phyloP scores from a whole-genome alignment of 2,329 filamentous ascomycete genomes.

The Beauveria caledonica region DNA sequence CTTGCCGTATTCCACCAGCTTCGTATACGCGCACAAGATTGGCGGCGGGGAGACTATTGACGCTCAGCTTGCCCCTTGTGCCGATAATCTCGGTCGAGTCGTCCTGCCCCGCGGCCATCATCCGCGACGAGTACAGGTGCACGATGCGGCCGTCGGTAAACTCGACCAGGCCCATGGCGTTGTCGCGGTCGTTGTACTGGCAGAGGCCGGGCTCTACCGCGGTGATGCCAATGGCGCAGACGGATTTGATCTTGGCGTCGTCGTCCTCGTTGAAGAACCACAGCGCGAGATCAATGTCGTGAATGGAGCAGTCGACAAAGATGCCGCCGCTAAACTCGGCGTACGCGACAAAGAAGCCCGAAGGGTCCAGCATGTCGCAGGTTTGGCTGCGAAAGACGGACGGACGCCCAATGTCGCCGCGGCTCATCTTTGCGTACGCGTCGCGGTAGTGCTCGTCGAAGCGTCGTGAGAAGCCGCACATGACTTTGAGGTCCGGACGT shows the following conservation, averaged over 20 bases:
- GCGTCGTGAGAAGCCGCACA: slow-evolving; percentile 34
- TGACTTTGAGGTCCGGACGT: slow-evolving; percentile 55
- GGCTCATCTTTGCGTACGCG: slow-evolving; percentile 42
- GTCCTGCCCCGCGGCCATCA: neutral
- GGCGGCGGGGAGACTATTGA: neutral
- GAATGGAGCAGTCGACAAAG: slow-evolving; percentile 63
- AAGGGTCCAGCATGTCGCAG: slow-evolving; percentile 58
- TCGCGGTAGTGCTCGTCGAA: slow-evolving; percentile 61
- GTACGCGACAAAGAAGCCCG: slow-evolving; percentile 60
- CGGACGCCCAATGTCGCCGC: slow-evolving; percentile 50
- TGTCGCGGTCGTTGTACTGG: neutral
- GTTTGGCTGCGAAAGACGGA: slow-evolving; percentile 58
- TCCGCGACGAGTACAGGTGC: neutral
- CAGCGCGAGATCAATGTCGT: slow-evolving; percentile 47
- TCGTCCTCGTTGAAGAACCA: slow-evolving; percentile 27
- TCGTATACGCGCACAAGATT: neutral
- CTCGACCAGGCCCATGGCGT: neutral
- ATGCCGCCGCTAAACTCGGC: slow-evolving; percentile 58
- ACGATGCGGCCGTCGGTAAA: neutral
- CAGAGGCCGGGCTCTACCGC: neutral
- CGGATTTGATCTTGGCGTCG: slow-evolving; percentile 36
- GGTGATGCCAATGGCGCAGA: neutral
- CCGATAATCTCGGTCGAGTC: neutral
- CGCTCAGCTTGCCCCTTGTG: neutral
- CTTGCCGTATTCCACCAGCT: neutral